These are phyloP conservation scores for Dimocarpus longan DNA, from an alignment of 345 rosid species.

Conservation along the genomic window DNA sequence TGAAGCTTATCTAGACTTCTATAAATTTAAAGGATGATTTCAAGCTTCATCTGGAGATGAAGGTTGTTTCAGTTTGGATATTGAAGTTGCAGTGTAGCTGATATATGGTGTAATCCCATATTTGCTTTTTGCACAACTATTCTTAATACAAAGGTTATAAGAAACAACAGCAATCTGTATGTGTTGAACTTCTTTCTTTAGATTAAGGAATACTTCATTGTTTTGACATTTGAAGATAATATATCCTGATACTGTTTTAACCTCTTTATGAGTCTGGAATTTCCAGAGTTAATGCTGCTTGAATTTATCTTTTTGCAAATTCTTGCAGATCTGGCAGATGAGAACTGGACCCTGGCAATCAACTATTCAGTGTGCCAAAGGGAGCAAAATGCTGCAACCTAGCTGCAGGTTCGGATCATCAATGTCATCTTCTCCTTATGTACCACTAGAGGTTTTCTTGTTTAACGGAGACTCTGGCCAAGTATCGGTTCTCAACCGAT, in stretches of 20 bases:
- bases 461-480: slow-evolving; percentile 92
- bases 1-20: background rate
- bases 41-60: background rate
- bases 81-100: background rate
- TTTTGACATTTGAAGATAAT: background rate
- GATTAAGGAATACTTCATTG: background rate
- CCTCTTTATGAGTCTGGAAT: background rate
- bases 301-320: background rate
- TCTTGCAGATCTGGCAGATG: slow-evolving; percentile 96
- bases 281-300: background rate
- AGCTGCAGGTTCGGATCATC: slow-evolving; percentile 77
- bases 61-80: background rate
- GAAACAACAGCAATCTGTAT: background rate
- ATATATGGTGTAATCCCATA: background rate
- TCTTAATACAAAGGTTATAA: background rate
- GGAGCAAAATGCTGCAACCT: slow-evolving; percentile 85
- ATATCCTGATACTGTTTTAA: background rate
- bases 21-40: background rate
- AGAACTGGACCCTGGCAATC: slow-evolving; percentile 87
- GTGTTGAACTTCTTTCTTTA: background rate
- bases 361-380: slow-evolving; percentile 69
- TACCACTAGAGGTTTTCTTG: slow-evolving; percentile 82
- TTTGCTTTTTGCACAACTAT: background rate
- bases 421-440: slow-evolving; percentile 65
- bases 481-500: slow-evolving; percentile 68